Evolutionary conservation across 1,139 yeast species (phyloP), one percentile per base, ranked within the genome.

Genomic region (Tardiomyces digboiensis): DNA sequence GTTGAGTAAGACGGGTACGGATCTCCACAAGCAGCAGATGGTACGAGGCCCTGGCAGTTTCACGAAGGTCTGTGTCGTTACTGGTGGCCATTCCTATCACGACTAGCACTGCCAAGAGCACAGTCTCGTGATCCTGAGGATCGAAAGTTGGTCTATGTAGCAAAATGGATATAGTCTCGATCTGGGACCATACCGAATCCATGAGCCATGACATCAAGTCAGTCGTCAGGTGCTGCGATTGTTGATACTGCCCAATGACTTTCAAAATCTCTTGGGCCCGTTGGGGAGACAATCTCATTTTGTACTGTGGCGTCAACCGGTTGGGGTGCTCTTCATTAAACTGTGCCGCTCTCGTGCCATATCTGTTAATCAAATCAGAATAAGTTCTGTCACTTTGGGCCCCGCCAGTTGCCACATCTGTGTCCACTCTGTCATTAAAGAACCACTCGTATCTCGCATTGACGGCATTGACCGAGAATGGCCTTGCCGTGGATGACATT

Each of bases 91-190:
- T 64, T 4, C 75, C 75, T 21, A 70, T 49, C 13, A 63, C 52
- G 20, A 64, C 57, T 50, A 70, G 52, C 4, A 64, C 58, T 3
- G 66, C 62, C 38, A 71, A 48, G 38, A 71, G 52, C 26, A 60
- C 55, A 1, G 62, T 53, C 44, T 64, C 56, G 19, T 56, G 49
- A 13, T 49, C 48, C 39, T 64, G 59, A 4, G 69, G 62, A 44
- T 63, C 57, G 47, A 69, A 70, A 1, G 73, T 64, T 7, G 71
- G 61, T 14, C 62, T 52, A 51, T 71, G 75, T n/a, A 71, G 52
- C 29, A 66, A 52, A 33, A 46, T 40, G 39, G 47, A 45, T 18
- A 62, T 46, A 10, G 55, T 49, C 6, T 45, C 51, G 3, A 53
- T 54, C 7, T 45, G 42, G 3, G 45, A 20, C 62, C 61, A 56